These are phyloP conservation scores for Coemansia aciculifera DNA, from an alignment of 192 early-diverging fungal genomes.

Conservation along the genomic window DNA sequence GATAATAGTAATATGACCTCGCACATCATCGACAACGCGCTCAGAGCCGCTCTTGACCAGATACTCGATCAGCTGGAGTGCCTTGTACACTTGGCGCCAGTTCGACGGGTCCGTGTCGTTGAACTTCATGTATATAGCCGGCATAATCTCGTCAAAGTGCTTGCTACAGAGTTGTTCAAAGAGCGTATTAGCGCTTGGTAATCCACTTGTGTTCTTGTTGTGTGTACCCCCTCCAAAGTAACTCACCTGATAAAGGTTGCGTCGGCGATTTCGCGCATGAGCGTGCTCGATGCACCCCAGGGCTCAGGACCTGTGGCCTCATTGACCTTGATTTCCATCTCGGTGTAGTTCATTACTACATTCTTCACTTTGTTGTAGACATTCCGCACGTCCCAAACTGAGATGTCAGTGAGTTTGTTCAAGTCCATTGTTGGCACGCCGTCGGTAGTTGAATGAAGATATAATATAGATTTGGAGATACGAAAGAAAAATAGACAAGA, in stretches of 20 bases:
- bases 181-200: background rate
- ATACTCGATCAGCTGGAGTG: conserved; percentile 91
- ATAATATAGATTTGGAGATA: background rate
- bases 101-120: conserved; percentile 78
- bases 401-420: conserved; percentile 56
- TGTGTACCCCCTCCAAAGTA: background rate
- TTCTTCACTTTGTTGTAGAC: conserved; percentile 72
- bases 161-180: conserved; percentile 54
- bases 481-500: background rate
- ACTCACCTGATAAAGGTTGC: conserved; percentile 80
- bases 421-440: conserved; percentile 21
- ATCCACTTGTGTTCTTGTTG: background rate
- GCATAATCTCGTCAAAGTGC: conserved; percentile 95
- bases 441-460: background rate
- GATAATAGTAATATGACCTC: conserved; percentile 82
- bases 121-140: conserved; percentile 84
- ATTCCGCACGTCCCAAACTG: conserved; percentile 61
- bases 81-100: conserved; percentile 98
- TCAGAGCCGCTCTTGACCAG: conserved; percentile 94
- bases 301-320: conserved; percentile 93
- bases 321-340: conserved; percentile 88
- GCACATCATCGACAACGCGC: conserved; percentile 85
- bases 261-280: conserved; percentile 93
- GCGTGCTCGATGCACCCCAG: conserved; percentile 91
- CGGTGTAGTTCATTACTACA: conserved; percentile 90